Evolutionary conservation across 2,329 filamentous ascomycete species (phyloP), one percentile per base, ranked within the genome.

Genomic region (Talaromyces sp.): DNA sequence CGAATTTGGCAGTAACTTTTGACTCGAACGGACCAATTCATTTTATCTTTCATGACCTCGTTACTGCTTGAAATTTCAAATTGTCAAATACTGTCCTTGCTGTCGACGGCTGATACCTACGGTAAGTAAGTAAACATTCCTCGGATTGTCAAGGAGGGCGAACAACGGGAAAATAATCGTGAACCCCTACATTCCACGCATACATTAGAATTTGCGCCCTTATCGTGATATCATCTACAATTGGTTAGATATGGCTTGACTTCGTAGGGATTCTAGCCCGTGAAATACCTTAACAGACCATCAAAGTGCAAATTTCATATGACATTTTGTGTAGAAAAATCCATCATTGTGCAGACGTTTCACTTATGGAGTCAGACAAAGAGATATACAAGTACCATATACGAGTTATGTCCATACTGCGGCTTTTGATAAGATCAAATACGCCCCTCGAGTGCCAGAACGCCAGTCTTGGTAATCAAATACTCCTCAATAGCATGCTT

Each of bases 401-500:
- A 34, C 4, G 10, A 34, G 5, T n/a, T 10, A 34, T 19, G 17
- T 6, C 29, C 51, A 22, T 34, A 11, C 5, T 34, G 11, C 10
- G 5, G 17, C 36, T 3, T 56, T 15, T 8, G 1, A 25, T 27
- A 6, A 31, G 22, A 25, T 22, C 19, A 56, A 8, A 56, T 25
- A 38, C 67, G 65, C 3, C 45, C 67, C 29, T 67, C 67, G 19
- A 68, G 74, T 0, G 85, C 86, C 49, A 76, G 78, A 11, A 81
- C 79, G 15, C 79, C 74, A 6, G 83, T 84, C 19, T 78, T 74
- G 47, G 72, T 75, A 67, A 87, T 80, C 68, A 78, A 68, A 1
- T 72, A 77, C 64, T 81, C 76, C 38, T 78, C 60, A 13, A 68
- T 63, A 53, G 65, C 67, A 5, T 65, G 58, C 5, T 65, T 89